These are phyloP conservation scores for Sporothrix protearum DNA, from an alignment of 2,329 filamentous ascomycete genomes.

Conservation along the genomic window DNA sequence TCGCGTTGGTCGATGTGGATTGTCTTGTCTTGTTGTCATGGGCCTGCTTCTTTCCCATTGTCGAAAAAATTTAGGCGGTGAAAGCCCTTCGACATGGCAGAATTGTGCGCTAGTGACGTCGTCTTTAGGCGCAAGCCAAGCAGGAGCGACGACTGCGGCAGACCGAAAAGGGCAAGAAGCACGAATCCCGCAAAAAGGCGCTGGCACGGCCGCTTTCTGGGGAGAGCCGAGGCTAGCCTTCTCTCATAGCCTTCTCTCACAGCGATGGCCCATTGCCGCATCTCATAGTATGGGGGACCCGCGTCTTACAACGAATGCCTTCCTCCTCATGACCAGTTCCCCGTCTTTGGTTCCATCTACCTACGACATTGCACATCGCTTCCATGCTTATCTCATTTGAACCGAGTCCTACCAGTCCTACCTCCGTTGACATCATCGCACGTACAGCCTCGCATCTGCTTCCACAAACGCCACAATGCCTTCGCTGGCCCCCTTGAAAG, in stretches of 20 bases:
- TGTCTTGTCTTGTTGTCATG: background rate
- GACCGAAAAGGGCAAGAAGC: constrained; percentile 7
- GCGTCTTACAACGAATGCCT: background rate
- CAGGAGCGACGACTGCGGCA: background rate
- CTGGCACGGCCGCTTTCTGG: background rate
- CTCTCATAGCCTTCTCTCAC: background rate
- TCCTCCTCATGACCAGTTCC: background rate
- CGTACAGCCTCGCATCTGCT: background rate
- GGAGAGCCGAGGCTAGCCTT: constrained; percentile 22
- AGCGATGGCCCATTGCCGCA: background rate
- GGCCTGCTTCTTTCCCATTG: background rate
- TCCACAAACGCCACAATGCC: constrained; percentile 32
- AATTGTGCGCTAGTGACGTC: constrained; percentile 3
- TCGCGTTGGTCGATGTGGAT: background rate
- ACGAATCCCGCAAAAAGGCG: background rate
- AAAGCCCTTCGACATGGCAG: constrained; percentile 6
- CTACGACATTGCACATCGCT: background rate
- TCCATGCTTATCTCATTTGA: background rate
- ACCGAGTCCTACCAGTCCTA: background rate
- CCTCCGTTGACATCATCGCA: background rate
- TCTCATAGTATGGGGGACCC: background rate
- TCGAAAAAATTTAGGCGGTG: constrained; percentile 24
- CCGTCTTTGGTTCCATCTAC: background rate
- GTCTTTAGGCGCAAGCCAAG: background rate
- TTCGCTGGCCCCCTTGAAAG: constrained; percentile 49